Evolutionary conservation across 1,284 basidiomycete genomes (phyloP), one percentile per base, ranked within the genome.

Genomic region (Mrakiaceae sp.): DNA sequence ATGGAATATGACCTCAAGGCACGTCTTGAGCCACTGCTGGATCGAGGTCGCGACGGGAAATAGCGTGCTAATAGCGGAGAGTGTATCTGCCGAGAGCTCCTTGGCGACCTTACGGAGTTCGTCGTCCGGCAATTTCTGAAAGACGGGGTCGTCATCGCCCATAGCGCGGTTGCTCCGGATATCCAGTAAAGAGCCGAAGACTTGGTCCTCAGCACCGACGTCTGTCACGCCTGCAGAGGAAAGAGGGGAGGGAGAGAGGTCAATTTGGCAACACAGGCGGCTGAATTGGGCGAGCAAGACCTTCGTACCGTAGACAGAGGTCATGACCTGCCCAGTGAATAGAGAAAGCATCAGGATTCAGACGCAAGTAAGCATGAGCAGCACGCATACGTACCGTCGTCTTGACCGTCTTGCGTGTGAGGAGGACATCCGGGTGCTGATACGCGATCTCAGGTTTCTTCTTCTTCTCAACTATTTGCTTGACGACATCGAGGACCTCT

Each of bases 351-450:
- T 27, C 27, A 27, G 27, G 27, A 27, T 27, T 27, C 27, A 27
- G 27, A 27, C 27, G 27, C 27, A 27, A 2, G 27, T 27, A 1
- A 59, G 49, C 5, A 58, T 9, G 0, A 50, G 52, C 42, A 27
- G 5, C 3, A 9, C 12, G 16, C 2, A 50, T 48, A 78, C 81
- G 62, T 52, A 87, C 90, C 16, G 95, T 98, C 79, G 98, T 95
- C 81, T 99, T 99, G 70, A 99, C 95, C 40, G 98, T 87, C 77
- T 99, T 98, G 58, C 96, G 80, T 6, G 90, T 82, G 54, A 98
- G 82, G 74, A 92, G 8, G 74, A 92, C 12, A 6, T 58, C 47
- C 7, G 14, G 11, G 5, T 58, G 12, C 10, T 12, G 27, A 2
- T 5, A 6, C 43, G 43, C 14, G 91, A 61, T 89, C 91, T 50